Conservation (phyloP, 2,329 filamentous ascomycete genomes). For the Aureobasidium sp. region DNA sequence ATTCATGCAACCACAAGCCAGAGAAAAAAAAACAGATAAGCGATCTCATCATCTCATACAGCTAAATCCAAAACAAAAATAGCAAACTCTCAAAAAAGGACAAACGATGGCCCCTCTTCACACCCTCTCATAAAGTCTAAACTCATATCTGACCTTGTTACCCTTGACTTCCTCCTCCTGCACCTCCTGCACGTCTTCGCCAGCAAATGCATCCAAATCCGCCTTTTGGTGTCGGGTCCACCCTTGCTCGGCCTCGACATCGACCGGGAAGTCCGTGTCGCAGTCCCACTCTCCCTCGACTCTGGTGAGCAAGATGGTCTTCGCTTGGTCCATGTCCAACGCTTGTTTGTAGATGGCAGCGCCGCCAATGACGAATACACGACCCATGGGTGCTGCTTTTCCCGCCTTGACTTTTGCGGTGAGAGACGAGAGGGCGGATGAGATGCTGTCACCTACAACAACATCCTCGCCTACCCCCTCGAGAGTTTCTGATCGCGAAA, state of each 20-base stretch:
- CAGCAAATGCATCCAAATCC: slow-evolving; percentile 57
- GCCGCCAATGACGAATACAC: slow-evolving; percentile 83
- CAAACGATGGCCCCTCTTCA: neutral
- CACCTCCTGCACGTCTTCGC: slow-evolving; percentile 54
- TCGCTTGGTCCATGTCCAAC: slow-evolving; percentile 51
- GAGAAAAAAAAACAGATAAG: neutral
- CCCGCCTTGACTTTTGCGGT: slow-evolving; percentile 19
- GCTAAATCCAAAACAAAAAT: neutral
- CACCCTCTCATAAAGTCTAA: slow-evolving; percentile 26
- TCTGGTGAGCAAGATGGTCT: slow-evolving; percentile 62
- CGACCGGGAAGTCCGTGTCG: slow-evolving; percentile 66
- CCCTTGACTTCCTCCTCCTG: slow-evolving; percentile 60
- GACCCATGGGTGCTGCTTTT: slow-evolving; percentile 37
- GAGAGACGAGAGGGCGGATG: slow-evolving; percentile 29
- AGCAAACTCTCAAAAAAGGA: neutral
- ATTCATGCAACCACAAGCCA: too few species aligned
- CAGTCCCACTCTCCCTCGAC: slow-evolving; percentile 65
- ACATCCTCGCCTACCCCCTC: slow-evolving; percentile 36
- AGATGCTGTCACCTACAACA: slow-evolving; percentile 23
- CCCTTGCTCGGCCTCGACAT: slow-evolving; percentile 38
- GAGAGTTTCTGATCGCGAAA: slow-evolving; percentile 48
- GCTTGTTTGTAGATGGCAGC: slow-evolving; percentile 75
- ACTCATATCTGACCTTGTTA: slow-evolving; percentile 35
- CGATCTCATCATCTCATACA: neutral
- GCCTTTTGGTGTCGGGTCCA: slow-evolving; percentile 51